These are phyloP conservation scores for Hymenoscyphus occultus DNA, from an alignment of 2,329 filamentous ascomycete genomes.

Conservation along the genomic window DNA sequence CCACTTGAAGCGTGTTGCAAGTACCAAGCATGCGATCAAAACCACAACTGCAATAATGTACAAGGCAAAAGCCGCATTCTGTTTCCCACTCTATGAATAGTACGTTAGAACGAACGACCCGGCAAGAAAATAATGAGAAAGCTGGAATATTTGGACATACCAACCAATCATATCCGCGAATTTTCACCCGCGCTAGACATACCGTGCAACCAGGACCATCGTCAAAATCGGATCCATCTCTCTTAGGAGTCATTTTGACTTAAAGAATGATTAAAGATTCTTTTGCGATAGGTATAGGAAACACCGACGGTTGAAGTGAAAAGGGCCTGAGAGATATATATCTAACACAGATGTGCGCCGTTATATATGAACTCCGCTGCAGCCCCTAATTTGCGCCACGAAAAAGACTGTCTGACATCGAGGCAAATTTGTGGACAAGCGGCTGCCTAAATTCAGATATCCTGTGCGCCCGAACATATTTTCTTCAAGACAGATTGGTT, in stretches of 20 bases:
- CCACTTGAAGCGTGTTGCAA: constrained; percentile 13
- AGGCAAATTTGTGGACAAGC: neutral
- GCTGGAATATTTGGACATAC: constrained; percentile 3
- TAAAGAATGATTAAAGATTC: neutral
- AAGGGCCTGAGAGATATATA: neutral
- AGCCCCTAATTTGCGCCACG: neutral
- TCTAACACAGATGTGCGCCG: neutral
- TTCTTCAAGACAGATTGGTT: neutral
- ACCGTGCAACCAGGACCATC: neutral
- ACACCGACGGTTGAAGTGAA: neutral
- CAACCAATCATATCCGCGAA: neutral
- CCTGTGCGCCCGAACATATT: neutral
- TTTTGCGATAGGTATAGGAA: neutral
- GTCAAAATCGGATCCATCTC: constrained; percentile 1
- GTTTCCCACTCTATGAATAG: neutral
- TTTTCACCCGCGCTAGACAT: neutral
- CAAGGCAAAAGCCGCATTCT: constrained; percentile 8
- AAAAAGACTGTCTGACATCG: neutral
- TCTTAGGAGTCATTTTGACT: constrained; percentile 5
- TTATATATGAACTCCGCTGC: neutral
- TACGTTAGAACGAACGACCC: neutral
- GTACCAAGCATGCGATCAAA: constrained; percentile 9
- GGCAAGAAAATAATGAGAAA: neutral
- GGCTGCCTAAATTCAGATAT: neutral
- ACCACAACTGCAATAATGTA: constrained; percentile 4